Percentiles rank a stretch among this genome's conserved stretches.
phyloP scores from a whole-genome alignment of 2,329 filamentous ascomycete species.

The Ustulina deusta region DNA sequence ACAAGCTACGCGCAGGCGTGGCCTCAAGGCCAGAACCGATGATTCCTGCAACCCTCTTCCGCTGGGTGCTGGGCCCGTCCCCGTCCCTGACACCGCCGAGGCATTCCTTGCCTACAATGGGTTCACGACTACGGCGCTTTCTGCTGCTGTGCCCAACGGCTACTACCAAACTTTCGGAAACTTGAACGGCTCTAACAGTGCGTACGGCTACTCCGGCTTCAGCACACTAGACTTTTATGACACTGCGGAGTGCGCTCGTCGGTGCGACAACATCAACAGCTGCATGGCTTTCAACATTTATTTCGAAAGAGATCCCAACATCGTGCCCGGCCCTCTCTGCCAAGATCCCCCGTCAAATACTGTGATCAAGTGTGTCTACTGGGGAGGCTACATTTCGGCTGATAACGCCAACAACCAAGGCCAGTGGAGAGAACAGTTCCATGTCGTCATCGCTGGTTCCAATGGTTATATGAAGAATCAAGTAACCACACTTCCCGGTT shows the following conservation, averaged over 20 bases:
- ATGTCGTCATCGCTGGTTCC: constrained; percentile 57
- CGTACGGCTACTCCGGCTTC: constrained; percentile 51
- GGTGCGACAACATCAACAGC: constrained; percentile 43
- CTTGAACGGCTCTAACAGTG: constrained; percentile 46
- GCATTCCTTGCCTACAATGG: constrained; percentile 47
- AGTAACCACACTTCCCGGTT: constrained; percentile 40
- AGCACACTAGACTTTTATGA: constrained; percentile 44
- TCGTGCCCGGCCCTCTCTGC: constrained; percentile 41
- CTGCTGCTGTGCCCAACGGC: constrained; percentile 49
- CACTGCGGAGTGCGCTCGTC: constrained; percentile 41
- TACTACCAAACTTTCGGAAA: constrained; percentile 52
- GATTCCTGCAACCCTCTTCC: constrained; percentile 43
- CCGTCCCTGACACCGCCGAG: constrained; percentile 50
- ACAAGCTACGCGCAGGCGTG: constrained; percentile 28
- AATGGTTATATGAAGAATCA: constrained; percentile 54
- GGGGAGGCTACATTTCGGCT: constrained; percentile 45
- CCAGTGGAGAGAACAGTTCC: constrained; percentile 42
- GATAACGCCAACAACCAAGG: constrained; percentile 45
- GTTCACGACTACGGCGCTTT: constrained; percentile 41
- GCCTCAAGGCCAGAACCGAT: constrained; percentile 31
- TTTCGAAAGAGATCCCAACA: constrained; percentile 48
- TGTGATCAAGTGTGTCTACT: constrained; percentile 49
- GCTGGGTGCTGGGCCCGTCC: constrained; percentile 48
- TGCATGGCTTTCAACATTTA: constrained; percentile 50
- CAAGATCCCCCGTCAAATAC: constrained; percentile 43